Evolutionary conservation across 192 early-diverging fungal genomes (phyloP), one percentile per base, ranked within the genome.

Genomic region (Podila epigama): DNA sequence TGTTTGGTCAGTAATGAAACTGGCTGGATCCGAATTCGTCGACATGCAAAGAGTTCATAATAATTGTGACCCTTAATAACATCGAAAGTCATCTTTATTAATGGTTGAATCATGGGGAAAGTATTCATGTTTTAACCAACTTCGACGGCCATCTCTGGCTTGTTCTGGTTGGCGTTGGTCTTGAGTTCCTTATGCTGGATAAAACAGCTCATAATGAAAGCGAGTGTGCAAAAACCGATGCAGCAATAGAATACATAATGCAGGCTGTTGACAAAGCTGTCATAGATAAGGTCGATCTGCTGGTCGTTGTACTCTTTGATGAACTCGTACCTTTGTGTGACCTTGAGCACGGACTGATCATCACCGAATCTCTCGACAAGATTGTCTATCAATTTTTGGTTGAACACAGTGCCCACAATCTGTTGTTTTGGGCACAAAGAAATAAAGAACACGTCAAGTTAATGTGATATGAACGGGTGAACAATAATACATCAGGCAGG

Each of bases 391-490:
- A 77, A 34, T 61, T 77, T 68, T 65, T 77, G 68, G 51, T 77
- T 77, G 37, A 77, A 77, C 13, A 80, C 60, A 2, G 78, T 44
- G 16, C 81, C 81, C 10, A 75, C 79, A 52, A 83, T 68, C n/a
- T n/a, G n/a, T n/a, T n/a, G n/a, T n/a, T n/a, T n/a, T n/a, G n/a
- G n/a, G n/a, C n/a, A n/a, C n/a, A n/a, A n/a, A n/a, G n/a, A n/a
- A n/a, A n/a, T n/a, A n/a, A n/a, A n/a, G n/a, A n/a, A n/a, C n/a
- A n/a, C n/a, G n/a, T n/a, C n/a, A n/a, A n/a, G n/a, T n/a, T n/a
- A n/a, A n/a, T n/a, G n/a, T n/a, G n/a, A n/a, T n/a, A n/a, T n/a
- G n/a, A n/a, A n/a, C n/a, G n/a, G n/a, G n/a, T n/a, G n/a, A n/a
- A n/a, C n/a, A n/a, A n/a, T n/a, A n/a, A n/a, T n/a, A n/a, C n/a